A percentile compares a stretch with the other conserved stretches of the same genome.
phyloP scores from a whole-genome alignment of 2,329 filamentous ascomycete species.

The Fusarium stilboides region DNA sequence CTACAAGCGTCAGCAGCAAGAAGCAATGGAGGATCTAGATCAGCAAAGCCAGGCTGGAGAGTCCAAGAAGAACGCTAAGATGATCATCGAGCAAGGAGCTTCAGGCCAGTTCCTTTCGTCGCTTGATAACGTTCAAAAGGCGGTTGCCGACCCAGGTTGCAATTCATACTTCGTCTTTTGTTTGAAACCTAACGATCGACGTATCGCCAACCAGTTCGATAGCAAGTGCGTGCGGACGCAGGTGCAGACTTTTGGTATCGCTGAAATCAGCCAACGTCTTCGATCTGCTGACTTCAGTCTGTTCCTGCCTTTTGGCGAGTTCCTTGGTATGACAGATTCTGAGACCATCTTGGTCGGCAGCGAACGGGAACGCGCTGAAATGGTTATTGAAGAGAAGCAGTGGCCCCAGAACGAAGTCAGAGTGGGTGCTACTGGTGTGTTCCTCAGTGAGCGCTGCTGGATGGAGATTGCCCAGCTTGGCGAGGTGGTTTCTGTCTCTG shows the following conservation, averaged over 20 bases:
- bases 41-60: conserved; percentile 65
- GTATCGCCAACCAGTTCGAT: conserved; percentile 98
- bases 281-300: conserved; percentile 95
- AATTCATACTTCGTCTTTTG: conserved; percentile 98
- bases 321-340: conserved; percentile 87
- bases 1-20: conserved; percentile 58
- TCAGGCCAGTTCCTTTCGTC: conserved; percentile 93
- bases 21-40: conserved; percentile 64
- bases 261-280: conserved; percentile 94
- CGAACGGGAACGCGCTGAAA: conserved; percentile 91
- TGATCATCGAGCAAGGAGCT: conserved; percentile 82
- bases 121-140: conserved; percentile 91
- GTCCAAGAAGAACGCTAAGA: conserved; percentile 60
- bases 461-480: conserved; percentile 85
- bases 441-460: conserved; percentile 97
- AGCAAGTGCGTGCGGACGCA: conserved; percentile 98
- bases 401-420: conserved; percentile 95
- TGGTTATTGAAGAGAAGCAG: conserved; percentile 90
- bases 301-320: conserved; percentile 96
- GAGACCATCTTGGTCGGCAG: conserved; percentile 91
- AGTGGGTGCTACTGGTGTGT: conserved; percentile 92
- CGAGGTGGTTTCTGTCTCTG: conserved; percentile 71
- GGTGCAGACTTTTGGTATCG: conserved; percentile 94
- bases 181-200: conserved; percentile 94
- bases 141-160: conserved; percentile 83